Evolutionary conservation across 1,284 basidiomycete genomes (phyloP).

Genomic region (Thecaphora thlaspeos): DNA sequence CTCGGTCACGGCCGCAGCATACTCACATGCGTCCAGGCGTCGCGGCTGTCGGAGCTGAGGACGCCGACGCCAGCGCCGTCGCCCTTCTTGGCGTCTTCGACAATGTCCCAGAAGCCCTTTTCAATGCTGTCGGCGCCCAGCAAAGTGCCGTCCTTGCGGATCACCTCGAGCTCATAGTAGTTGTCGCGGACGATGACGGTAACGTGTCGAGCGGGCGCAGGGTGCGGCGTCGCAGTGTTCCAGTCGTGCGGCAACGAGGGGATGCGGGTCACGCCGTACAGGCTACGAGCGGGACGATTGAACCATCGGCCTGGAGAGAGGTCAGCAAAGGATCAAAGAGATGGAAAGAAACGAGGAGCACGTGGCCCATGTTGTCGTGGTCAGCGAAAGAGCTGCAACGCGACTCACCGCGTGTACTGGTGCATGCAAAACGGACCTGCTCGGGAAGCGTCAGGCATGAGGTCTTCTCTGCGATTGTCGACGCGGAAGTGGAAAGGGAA

Average conservation of each 20-base stretch:
- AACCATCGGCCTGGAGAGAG: constrained; percentile 32
- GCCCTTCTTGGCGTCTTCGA: constrained; percentile 68
- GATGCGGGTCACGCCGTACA: constrained; percentile 57
- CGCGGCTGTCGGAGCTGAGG: constrained; percentile 76
- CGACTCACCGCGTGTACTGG: constrained; percentile 63
- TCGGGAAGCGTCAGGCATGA: constrained; percentile 63
- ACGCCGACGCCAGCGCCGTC: constrained; percentile 66
- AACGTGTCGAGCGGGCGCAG: constrained; percentile 66
- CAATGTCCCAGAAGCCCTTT: constrained; percentile 67
- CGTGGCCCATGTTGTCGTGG: background rate
- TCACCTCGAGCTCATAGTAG: constrained; percentile 75
- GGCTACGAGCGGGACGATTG: constrained; percentile 67
- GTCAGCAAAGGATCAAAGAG: constrained; percentile 17
- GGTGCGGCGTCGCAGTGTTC: constrained; percentile 52
- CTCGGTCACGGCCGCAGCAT: too few relatives aligned
- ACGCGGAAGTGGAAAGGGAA: background rate
- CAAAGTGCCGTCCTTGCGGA: constrained; percentile 42
- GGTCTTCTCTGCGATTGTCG: constrained; percentile 59
- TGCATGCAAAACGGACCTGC: constrained; percentile 65
- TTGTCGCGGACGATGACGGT: constrained; percentile 76
- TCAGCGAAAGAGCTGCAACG: constrained; percentile 4
- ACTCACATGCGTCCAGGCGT: constrained; percentile 77
- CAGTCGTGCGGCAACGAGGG: constrained; percentile 60
- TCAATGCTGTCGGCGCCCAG: constrained; percentile 69
- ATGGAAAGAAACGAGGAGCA: constrained; percentile 9